phyloP scores from a whole-genome alignment of 1,139 yeast genomes.

The Arxiozyma heterogenica region DNA sequence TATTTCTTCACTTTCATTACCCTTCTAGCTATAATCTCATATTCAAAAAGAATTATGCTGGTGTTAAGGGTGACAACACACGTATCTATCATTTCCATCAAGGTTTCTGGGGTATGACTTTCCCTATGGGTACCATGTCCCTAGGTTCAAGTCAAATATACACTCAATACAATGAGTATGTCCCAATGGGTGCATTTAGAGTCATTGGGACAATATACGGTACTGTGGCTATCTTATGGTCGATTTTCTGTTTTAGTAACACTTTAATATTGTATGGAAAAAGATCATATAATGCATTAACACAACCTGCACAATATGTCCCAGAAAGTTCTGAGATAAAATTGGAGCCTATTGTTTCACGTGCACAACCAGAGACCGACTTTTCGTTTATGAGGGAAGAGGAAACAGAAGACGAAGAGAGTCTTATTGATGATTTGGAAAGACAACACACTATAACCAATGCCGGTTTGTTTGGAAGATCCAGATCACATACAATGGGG shows the following conservation, averaged over 20 bases:
- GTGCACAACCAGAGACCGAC: slow-evolving; percentile 1
- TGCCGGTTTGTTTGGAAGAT: neutral
- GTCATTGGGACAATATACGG: slow-evolving; percentile 58
- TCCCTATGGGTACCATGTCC: slow-evolving; percentile 82
- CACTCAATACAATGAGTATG: slow-evolving; percentile 33
- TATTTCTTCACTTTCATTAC: slow-evolving; percentile 55
- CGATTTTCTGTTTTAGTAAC: slow-evolving; percentile 17
- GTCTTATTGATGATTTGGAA: neutral
- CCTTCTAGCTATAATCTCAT: slow-evolving; percentile 36
- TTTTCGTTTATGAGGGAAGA: slow-evolving; percentile 1
- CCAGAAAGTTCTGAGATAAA: neutral
- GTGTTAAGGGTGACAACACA: neutral
- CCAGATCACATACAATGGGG: neutral
- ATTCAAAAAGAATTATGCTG: slow-evolving; percentile 11
- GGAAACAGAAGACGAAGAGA: neutral
- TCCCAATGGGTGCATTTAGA: slow-evolving; percentile 39
- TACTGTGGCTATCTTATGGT: slow-evolving; percentile 25
- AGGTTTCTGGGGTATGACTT: slow-evolving; percentile 81
- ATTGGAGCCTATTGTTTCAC: slow-evolving; percentile 1
- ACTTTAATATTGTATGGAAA: slow-evolving; percentile 5
- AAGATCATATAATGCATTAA: neutral
- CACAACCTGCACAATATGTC: neutral
- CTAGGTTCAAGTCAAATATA: slow-evolving; percentile 48
- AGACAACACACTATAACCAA: neutral
- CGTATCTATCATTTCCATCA: slow-evolving; percentile 40